These are phyloP conservation scores for Cercospora nicotianae DNA, from an alignment of 2,329 filamentous ascomycete genomes.

Conservation along the genomic window DNA sequence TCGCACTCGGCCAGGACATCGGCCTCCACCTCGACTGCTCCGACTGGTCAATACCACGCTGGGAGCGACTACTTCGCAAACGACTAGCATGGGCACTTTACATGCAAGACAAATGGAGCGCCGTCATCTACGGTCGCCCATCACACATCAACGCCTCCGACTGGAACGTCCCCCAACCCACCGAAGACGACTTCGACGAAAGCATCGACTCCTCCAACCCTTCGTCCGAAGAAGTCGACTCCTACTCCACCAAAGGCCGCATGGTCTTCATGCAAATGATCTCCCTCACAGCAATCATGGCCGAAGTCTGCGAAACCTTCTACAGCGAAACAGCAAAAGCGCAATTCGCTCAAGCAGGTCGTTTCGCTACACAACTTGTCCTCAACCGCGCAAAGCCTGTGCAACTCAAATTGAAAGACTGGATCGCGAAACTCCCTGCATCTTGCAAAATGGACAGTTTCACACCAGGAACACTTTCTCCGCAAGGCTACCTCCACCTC, in stretches of 20 bases:
- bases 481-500: slow-evolving; percentile 71
- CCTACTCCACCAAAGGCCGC: slow-evolving; percentile 66
- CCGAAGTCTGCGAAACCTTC: slow-evolving; percentile 79
- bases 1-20: slow-evolving; percentile 82
- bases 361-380: slow-evolving; percentile 70
- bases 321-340: slow-evolving; percentile 77
- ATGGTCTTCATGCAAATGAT: slow-evolving; percentile 75
- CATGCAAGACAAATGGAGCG: slow-evolving; percentile 93
- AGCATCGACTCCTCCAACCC: slow-evolving; percentile 50
- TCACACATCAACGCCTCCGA: slow-evolving; percentile 71
- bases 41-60: slow-evolving; percentile 80
- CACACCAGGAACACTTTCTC: slow-evolving; percentile 45
- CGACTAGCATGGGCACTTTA: slow-evolving; percentile 87
- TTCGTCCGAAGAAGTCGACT: slow-evolving; percentile 56
- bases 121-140: slow-evolving; percentile 79
- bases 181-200: slow-evolving; percentile 69
- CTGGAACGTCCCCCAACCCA: slow-evolving; percentile 74
- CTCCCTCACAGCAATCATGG: slow-evolving; percentile 69
- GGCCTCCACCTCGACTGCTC: slow-evolving; percentile 87
- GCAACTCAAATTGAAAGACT: slow-evolving; percentile 78
- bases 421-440: slow-evolving; percentile 70
- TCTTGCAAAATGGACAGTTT: slow-evolving; percentile 64
- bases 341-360: slow-evolving; percentile 64
- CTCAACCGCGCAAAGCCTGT: slow-evolving; percentile 76
- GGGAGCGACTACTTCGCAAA: slow-evolving; percentile 83